A percentile compares a stretch with the other conserved stretches of the same genome.
Conservation (phyloP, 441 rosid genomes). For the Flueggea neowawraea region DNA sequence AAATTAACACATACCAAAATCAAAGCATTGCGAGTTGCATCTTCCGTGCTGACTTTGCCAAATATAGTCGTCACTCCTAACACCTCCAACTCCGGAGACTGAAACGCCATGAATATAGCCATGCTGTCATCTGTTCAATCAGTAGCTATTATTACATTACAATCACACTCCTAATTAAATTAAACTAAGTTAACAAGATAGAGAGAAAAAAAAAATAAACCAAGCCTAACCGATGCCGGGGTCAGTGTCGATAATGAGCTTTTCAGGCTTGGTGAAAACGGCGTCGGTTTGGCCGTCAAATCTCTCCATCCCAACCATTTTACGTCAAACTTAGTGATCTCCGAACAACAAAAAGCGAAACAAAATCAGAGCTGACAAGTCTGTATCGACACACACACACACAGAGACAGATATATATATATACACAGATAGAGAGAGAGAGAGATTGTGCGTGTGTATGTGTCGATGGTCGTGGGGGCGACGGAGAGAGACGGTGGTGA, state of each 20-base stretch:
- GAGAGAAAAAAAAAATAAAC: too few relatives aligned
- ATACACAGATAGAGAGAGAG: too few relatives aligned
- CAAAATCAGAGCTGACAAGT: too few relatives aligned
- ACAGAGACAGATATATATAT: too few relatives aligned
- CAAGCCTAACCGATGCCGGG: constrained; percentile 83
- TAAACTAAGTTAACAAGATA: too few relatives aligned
- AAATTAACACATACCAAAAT: constrained; percentile 49
- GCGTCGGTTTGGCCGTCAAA: constrained; percentile 23
- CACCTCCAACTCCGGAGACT: constrained; percentile 64
- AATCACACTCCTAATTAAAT: background rate
- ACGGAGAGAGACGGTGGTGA: too few relatives aligned
- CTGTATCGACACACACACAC: too few relatives aligned
- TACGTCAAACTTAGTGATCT: background rate
- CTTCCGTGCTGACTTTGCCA: constrained; percentile 72
- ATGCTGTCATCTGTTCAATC: constrained; percentile 73
- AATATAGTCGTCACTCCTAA: constrained; percentile 83
- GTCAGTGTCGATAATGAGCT: constrained; percentile 94
- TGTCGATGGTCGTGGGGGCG: too few relatives aligned
- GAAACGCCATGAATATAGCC: constrained; percentile 95
- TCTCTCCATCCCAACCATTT: constrained; percentile 11
- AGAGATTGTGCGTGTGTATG: too few relatives aligned
- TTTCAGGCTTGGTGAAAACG: constrained; percentile 30
- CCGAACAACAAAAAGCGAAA: background rate
- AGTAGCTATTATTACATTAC: background rate
- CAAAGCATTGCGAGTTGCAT: constrained; percentile 83